Conservation (phyloP, 176 grass and related monocot species). For the Carex pumila region DNA sequence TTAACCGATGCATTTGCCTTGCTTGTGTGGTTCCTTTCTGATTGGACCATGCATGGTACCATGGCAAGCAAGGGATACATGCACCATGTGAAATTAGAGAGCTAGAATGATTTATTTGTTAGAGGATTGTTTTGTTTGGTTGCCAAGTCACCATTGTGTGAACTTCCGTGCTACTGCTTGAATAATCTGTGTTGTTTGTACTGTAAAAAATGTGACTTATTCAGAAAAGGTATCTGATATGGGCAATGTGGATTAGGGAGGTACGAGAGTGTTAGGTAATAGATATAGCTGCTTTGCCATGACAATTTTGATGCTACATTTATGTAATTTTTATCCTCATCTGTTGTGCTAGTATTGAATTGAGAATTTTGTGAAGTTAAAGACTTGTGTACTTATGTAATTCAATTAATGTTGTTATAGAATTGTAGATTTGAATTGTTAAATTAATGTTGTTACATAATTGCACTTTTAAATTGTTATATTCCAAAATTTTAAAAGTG, state of each 20-base stretch:
- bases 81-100: not conserved
- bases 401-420: too few relatives aligned
- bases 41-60: constrained; percentile 5
- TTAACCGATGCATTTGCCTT: constrained; percentile 1
- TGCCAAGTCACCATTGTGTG: not conserved
- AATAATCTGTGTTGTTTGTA: not conserved
- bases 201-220: constrained; percentile 8
- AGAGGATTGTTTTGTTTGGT: not conserved
- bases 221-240: not conserved
- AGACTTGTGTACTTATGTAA: too few relatives aligned
- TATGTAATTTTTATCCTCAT: constrained; percentile 4
- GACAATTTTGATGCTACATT: constrained; percentile 24
- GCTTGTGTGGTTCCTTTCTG: constrained; percentile 24
- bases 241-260: not conserved
- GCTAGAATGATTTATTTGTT: constrained; percentile 1
- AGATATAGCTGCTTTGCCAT: constrained; percentile 1
- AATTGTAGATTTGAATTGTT: too few relatives aligned
- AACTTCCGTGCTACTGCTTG: not conserved
- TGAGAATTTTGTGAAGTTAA: too few relatives aligned
- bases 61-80: not conserved
- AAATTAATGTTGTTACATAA: too few relatives aligned
- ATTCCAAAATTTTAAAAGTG: too few relatives aligned
- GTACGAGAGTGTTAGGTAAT: constrained; percentile 7
- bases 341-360: too few relatives aligned
- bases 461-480: too few relatives aligned